Evolutionary conservation across 495 filamentous ascomycete genomes (phyloP), one percentile per base, ranked within the genome.

Genomic region (Rhypophila decipiens): DNA sequence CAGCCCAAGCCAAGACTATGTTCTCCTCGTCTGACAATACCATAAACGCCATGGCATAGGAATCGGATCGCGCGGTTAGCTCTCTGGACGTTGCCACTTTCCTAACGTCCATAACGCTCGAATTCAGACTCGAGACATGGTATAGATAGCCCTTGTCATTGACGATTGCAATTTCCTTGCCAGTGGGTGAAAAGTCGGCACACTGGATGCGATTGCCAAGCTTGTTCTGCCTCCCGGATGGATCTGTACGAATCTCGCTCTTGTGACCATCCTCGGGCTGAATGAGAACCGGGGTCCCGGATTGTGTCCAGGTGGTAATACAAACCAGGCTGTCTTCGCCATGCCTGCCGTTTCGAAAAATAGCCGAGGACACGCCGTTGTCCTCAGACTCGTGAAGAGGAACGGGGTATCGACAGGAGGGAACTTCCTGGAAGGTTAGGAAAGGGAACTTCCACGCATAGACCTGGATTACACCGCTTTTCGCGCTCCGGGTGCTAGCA

Each of bases 221-320:
- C 47, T 58, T 60, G 36, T 58, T 55, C 31, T 57, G 55, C 17
- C 56, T 44, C 2, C 48, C 50, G 0, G 60, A 49, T 0, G 23
- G 11, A 3, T 66, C 59, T 2, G 55, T 60, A 24, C 43, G 51
- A 36, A 68, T 58, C 11, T 65, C 63, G 29, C 29, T 63, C 44
- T 47, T 52, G 35, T 66, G 57, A 10, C 61, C 63, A 38, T 63
- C 58, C 12, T 53, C 48, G 2, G 65, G 63, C 42, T 68, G 65
- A n/a, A 68, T 52, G 2, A 68, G 49, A 2, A 68, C 33, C 2
- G 65, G 65, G 11, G 49, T 57, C 2, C 65, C 65, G 7, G 59
- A 66, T 31, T 66, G 65, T 3, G 65, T 68, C 65, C 65, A 68
- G 1, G 63, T 66, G 3, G 55, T 65, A 13, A 68, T 48, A 40